Evolutionary conservation across 2,329 filamentous ascomycete species (phyloP).

Genomic region (Calycina herbarum): DNA sequence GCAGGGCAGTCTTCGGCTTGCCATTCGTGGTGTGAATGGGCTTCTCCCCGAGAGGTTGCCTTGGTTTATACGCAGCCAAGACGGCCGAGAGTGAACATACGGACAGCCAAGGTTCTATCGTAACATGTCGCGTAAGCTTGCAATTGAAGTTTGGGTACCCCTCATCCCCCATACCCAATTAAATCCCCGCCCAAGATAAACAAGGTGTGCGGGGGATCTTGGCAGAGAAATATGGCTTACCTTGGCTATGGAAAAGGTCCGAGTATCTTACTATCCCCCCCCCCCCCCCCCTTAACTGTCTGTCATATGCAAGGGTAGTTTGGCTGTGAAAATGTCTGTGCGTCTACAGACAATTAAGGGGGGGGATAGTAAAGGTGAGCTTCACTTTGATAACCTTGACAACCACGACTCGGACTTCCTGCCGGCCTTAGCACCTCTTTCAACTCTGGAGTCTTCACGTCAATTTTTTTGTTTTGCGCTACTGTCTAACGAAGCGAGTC

Average conservation of each 20-base stretch:
- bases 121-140: conserved; percentile 6
- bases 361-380: neutral
- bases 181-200: conserved; percentile 1
- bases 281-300: no score
- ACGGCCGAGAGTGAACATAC: neutral
- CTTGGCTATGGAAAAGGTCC: neutral
- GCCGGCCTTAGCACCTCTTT: neutral
- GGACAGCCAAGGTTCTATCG: neutral
- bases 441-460: neutral
- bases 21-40: neutral
- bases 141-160: neutral
- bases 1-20: neutral
- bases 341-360: no score
- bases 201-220: neutral
- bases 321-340: no score
- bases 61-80: conserved; percentile 1
- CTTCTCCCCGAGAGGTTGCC: neutral
- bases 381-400: conserved; percentile 1
- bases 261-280: neutral
- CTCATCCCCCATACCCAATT: conserved; percentile 5
- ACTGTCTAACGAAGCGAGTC: no score
- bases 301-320: no score
- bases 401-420: neutral
- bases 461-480: neutral
- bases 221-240: no score